Base-by-base conservation (phyloP, 257 asterid genomes). In the Verbena officinalis region DNA sequence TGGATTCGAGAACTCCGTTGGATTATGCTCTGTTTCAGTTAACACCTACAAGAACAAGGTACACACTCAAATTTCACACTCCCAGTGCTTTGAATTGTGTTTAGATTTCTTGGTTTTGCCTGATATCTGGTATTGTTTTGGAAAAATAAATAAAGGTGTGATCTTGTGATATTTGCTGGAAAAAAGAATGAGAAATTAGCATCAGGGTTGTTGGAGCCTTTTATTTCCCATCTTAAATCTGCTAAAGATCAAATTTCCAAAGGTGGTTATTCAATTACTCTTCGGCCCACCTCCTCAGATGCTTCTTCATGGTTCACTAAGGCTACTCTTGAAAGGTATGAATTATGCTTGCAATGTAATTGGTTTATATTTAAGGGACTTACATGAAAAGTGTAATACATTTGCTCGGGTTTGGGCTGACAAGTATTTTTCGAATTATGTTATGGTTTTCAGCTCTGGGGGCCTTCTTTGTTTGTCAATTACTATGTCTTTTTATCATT, bases 21-120 rank as follows among this genome's bases (percentile, higher is more conserved):
- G 97, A 85, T 70, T 77, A 83, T 75, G 95, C 81, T 69, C 78
- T 81, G 84, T 90, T 90, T 75, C 96, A 83, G 39, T 73, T 90
- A 16, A 90, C 97, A 7, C 97, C 97, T 20, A 90, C 97, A 7
- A 78, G 97, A 77, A 90, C 96, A 38, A 85, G 97, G 96, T 89
- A 82, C 17, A 10, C 7, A 24, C 56, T 39, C 54, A 7, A 30
- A 23, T 39, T 49, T 42, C 13, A 15, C 70, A 7, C 36, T n/a
- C 24, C 40, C 13, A 39, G 23, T 45, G 33, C 30, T 19, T 44
- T 5, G 7, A 16, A 7, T 34, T 62, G 19, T 70, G 4, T 44
- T 31, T 21, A 10, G 15, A 16, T n/a, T 62, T 9, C 20, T 1
- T 11, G 48, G 17, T 2, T 46, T 9, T 12, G 27, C 9, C 2